These are phyloP conservation scores for Diaporthe sp. DNA, from an alignment of 2,329 filamentous ascomycete genomes.

Conservation along the genomic window DNA sequence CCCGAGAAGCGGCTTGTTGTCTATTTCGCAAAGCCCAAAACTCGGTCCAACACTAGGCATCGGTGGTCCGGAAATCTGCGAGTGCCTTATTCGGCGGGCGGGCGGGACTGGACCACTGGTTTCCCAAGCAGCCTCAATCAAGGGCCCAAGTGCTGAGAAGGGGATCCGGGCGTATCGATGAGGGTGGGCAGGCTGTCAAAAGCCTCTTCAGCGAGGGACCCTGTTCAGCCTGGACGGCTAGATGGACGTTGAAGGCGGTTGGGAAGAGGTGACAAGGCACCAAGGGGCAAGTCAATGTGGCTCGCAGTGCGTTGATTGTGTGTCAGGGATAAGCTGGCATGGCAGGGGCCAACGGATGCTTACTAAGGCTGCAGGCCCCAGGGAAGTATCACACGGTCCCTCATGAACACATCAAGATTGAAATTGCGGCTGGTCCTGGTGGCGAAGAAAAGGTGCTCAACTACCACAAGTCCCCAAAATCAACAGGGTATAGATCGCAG, in stretches of 20 bases:
- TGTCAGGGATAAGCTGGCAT: neutral
- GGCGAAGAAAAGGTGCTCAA: neutral
- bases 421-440: neutral
- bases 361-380: neutral
- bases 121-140: neutral
- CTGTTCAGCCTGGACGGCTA: conserved; percentile 9
- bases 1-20: neutral
- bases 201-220: neutral
- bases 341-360: conserved; percentile 22
- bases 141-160: neutral
- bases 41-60: neutral
- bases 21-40: neutral
- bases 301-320: neutral
- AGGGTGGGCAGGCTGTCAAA: neutral
- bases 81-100: neutral
- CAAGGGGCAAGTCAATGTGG: neutral
- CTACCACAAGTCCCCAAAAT: no score
- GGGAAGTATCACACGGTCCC: neutral
- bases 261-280: conserved; percentile 9
- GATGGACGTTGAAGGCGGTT: neutral
- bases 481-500: neutral
- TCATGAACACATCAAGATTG: neutral
- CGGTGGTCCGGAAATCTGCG: neutral
- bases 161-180: neutral
- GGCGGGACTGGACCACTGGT: neutral